Evolutionary conservation across 371 early-diverging fungal species (phyloP).

Genomic region (Nematocida ausubeli): DNA sequence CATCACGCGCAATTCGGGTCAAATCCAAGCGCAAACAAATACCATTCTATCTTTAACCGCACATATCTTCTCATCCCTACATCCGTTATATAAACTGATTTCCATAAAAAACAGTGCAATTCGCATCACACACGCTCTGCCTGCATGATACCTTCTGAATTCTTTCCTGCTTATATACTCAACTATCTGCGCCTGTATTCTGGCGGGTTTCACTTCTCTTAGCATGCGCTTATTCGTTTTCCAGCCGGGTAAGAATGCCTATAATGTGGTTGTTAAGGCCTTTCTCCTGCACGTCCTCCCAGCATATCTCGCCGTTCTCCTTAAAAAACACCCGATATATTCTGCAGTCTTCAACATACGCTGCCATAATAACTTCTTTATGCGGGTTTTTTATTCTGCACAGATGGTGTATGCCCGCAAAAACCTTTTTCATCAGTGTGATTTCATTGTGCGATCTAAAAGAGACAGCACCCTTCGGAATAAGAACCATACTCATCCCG

Average conservation of each 20-base stretch:
- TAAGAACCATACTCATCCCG: constrained; percentile 11
- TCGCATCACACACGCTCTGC: no score
- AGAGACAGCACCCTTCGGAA: constrained; percentile 13
- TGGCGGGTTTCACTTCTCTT: no score
- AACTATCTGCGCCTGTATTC: no score
- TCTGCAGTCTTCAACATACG: not conserved
- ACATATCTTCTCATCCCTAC: no score
- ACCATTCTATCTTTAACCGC: no score
- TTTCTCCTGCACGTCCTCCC: constrained; percentile 1
- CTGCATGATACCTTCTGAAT: no score
- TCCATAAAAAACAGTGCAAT: no score
- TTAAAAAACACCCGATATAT: constrained; percentile 7
- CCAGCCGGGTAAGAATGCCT: not conserved
- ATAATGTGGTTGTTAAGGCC: not conserved
- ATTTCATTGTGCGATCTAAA: constrained; percentile 30
- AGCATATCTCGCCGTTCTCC: not conserved
- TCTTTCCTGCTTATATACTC: no score
- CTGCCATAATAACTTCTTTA: constrained; percentile 37
- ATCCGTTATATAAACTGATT: no score
- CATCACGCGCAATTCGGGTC: no score
- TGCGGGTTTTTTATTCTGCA: constrained; percentile 21
- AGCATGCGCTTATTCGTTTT: not conserved
- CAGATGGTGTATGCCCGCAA: not conserved
- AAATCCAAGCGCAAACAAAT: no score
- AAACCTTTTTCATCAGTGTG: constrained; percentile 38